Conservation (phyloP, 305 asterid species). For the Rubia peregrina region DNA sequence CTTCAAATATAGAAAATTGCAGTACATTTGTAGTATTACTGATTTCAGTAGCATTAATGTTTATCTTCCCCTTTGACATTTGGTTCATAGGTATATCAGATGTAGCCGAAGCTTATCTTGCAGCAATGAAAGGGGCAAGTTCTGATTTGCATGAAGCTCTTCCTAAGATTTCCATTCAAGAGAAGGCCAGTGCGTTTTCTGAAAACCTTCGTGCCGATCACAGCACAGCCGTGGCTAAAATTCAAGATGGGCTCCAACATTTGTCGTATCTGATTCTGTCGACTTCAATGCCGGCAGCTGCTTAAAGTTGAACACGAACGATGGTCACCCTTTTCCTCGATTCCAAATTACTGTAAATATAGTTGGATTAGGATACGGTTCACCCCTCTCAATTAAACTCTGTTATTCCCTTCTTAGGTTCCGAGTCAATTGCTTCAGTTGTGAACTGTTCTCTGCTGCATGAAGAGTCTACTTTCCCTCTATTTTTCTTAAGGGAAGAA, state of each 20-base stretch:
- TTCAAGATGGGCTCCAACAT: constrained; percentile 76
- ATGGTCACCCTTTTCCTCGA: background rate
- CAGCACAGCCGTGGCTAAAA: constrained; percentile 54
- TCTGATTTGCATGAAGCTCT: constrained; percentile 37
- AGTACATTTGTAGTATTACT: background rate
- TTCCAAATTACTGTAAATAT: constrained; percentile 21
- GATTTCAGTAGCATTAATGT: background rate
- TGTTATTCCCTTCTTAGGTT: background rate
- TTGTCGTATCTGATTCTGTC: constrained; percentile 51
- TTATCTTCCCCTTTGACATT: constrained; percentile 4
- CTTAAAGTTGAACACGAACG: constrained; percentile 24
- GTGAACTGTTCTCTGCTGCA: background rate
- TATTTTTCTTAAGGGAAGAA: constrained; percentile 22
- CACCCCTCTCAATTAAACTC: background rate
- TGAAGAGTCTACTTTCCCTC: constrained; percentile 18
- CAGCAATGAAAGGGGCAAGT: constrained; percentile 51
- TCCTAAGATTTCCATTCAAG: constrained; percentile 52
- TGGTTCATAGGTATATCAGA: constrained; percentile 69
- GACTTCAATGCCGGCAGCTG: constrained; percentile 57
- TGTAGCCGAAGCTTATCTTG: constrained; percentile 69
- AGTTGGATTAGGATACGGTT: constrained; percentile 13
- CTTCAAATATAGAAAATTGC: background rate
- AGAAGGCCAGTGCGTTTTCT: constrained; percentile 46
- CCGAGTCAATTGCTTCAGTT: background rate
- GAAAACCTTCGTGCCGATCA: constrained; percentile 61